Conservation (phyloP, 2,329 filamentous ascomycete genomes). For the Fusarium annulatum region DNA sequence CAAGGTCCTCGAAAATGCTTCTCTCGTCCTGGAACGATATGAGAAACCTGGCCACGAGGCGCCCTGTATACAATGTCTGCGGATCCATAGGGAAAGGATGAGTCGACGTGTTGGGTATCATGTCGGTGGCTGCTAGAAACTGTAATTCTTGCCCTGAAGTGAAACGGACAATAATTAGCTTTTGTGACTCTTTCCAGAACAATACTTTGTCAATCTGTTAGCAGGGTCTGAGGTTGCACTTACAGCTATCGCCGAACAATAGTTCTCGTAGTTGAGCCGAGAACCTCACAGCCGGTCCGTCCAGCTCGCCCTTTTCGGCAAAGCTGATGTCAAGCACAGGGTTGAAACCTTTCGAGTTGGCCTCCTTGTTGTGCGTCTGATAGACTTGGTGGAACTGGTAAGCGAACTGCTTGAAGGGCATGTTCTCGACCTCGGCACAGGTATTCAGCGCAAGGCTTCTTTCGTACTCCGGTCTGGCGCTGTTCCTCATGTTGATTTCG, state of each 20-base stretch:
- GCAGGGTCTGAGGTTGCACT: constrained; percentile 44
- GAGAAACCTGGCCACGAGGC: constrained; percentile 64
- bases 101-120: constrained; percentile 57
- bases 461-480: constrained; percentile 51
- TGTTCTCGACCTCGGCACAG: constrained; percentile 65
- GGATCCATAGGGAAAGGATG: constrained; percentile 61
- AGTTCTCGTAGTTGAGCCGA: constrained; percentile 58
- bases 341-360: constrained; percentile 63
- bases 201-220: background rate
- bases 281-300: constrained; percentile 58
- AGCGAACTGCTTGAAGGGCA: constrained; percentile 70
- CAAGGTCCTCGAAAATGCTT: constrained; percentile 56
- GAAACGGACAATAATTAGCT: constrained; percentile 30
- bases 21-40: constrained; percentile 65
- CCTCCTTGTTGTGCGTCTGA: constrained; percentile 65
- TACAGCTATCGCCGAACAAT: constrained; percentile 58
- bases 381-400: constrained; percentile 71
- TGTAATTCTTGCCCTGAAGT: constrained; percentile 51
- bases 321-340: constrained; percentile 61
- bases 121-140: constrained; percentile 59
- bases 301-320: constrained; percentile 58
- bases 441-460: constrained; percentile 59
- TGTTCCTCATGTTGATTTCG: constrained; percentile 58
- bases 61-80: constrained; percentile 63
- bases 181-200: constrained; percentile 23